phyloP scores from a whole-genome alignment of 1,139 yeast species.

The Nakaseomyces bracarensis region DNA sequence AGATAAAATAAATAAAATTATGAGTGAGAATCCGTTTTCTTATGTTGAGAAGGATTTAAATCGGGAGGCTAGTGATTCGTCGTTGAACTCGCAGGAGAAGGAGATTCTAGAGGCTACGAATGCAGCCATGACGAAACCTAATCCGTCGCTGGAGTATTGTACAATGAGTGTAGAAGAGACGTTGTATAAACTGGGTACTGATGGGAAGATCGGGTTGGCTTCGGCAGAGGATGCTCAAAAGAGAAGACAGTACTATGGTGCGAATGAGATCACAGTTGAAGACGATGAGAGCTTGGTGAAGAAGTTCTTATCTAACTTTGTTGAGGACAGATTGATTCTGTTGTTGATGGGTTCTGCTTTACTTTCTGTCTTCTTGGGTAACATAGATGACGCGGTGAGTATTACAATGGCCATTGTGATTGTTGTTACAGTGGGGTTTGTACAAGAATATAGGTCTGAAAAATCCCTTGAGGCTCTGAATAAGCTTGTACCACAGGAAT shows the following conservation, averaged over 20 bases:
- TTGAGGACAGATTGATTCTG: slow-evolving; percentile 82
- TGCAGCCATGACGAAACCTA: slow-evolving; percentile 26
- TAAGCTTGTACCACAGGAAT: slow-evolving; percentile 87
- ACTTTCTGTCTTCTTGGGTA: slow-evolving; percentile 81
- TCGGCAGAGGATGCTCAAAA: slow-evolving; percentile 61
- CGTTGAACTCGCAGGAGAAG: slow-evolving; percentile 12
- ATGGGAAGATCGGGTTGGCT: slow-evolving; percentile 48
- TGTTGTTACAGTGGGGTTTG: slow-evolving; percentile 91
- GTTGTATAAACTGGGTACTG: slow-evolving; percentile 52
- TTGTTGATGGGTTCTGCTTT: slow-evolving; percentile 81
- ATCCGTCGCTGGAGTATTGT: slow-evolving; percentile 40
- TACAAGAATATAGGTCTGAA: slow-evolving; percentile 92
- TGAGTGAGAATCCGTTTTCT: slow-evolving; percentile 30
- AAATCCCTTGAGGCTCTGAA: slow-evolving; percentile 86
- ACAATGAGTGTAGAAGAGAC: slow-evolving; percentile 55
- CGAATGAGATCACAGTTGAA: slow-evolving; percentile 24
- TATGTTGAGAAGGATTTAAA: slow-evolving; percentile 4
- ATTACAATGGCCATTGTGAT: slow-evolving; percentile 81
- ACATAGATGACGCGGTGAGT: slow-evolving; percentile 84
- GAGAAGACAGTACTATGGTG: slow-evolving; percentile 67
- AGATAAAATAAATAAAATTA: slow-evolving; percentile 6
- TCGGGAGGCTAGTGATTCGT: slow-evolving; percentile 15
- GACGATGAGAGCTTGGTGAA: slow-evolving; percentile 40
- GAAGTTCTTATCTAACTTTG: slow-evolving; percentile 70
- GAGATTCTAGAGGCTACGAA: slow-evolving; percentile 14